Evolutionary conservation across 1,139 yeast species (phyloP).

Genomic region (Pichia sp.): DNA sequence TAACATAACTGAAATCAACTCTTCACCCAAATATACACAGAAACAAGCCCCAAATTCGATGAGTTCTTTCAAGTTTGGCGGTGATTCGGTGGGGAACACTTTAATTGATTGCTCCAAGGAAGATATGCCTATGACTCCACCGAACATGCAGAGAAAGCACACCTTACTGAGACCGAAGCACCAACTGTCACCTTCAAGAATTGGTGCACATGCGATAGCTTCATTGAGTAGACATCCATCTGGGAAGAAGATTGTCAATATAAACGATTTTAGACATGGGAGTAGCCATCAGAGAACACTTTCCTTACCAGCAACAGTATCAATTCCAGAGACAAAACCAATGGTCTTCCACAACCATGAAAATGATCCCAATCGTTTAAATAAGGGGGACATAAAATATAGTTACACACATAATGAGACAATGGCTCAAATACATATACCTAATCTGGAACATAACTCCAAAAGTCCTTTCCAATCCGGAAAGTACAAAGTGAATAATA

Average conservation of each 20-base stretch:
- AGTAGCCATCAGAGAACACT: slow-evolving; percentile 22
- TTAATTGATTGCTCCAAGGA: too few relatives aligned
- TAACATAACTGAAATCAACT: slow-evolving; percentile 12
- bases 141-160: slow-evolving; percentile 11
- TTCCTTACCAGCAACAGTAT: slow-evolving; percentile 27
- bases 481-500: too few relatives aligned
- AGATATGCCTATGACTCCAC: background rate
- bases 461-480: too few relatives aligned
- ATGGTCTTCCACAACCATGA: slow-evolving; percentile 11
- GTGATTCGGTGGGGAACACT: too few relatives aligned
- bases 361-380: background rate
- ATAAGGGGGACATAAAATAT: too few relatives aligned
- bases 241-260: slow-evolving; percentile 13
- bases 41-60: slow-evolving; percentile 27
- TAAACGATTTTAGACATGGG: slow-evolving; percentile 21
- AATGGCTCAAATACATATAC: too few relatives aligned
- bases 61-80: slow-evolving; percentile 37
- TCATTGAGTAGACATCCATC: slow-evolving; percentile 31
- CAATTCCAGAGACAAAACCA: slow-evolving; percentile 25
- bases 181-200: slow-evolving; percentile 60
- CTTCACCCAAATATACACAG: slow-evolving; percentile 13
- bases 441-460: too few relatives aligned
- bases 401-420: too few relatives aligned
- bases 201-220: slow-evolving; percentile 69
- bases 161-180: slow-evolving; percentile 30